Percentiles rank a stretch among this genome's conserved stretches.
These are phyloP conservation scores for Cruciata laevipes DNA, from an alignment of 257 asterid genomes.

Conservation along the genomic window DNA sequence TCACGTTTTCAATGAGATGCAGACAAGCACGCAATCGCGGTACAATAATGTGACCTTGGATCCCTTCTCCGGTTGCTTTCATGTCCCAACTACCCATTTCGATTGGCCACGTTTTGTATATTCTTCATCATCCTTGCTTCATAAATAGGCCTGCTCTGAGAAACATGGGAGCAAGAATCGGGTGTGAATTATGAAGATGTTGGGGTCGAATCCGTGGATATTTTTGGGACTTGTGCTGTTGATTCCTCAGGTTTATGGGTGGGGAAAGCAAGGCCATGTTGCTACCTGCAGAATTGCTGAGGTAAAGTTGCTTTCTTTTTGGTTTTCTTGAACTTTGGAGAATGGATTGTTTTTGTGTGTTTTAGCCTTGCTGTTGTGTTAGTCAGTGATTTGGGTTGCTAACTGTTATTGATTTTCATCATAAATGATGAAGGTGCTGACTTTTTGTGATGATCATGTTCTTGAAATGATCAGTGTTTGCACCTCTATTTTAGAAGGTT, in stretches of 20 bases:
- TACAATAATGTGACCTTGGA: not conserved
- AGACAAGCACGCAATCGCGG: not conserved
- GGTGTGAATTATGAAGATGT: not conserved
- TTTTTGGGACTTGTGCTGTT: conserved; percentile 27
- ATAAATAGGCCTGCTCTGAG: not conserved
- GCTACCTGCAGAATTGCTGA: conserved; percentile 75
- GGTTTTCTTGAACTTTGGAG: not conserved
- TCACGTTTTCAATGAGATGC: not conserved
- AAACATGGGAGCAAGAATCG: not conserved
- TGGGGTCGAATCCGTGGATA: conserved; percentile 19
- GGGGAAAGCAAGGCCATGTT: conserved; percentile 91
- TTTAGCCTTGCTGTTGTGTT: not conserved
- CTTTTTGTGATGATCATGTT: not conserved
- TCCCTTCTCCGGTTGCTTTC: not conserved
- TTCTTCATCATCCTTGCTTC: not conserved
- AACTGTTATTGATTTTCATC: not conserved
- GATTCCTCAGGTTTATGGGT: conserved; percentile 36
- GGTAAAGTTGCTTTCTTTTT: conserved; percentile 33
- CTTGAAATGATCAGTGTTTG: not conserved
- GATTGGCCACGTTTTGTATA: not conserved
- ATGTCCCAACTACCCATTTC: not conserved
- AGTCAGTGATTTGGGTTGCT: not conserved
- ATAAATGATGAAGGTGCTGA: not conserved
- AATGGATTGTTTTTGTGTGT: not conserved
- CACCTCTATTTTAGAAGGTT: not conserved